Base-by-base conservation (phyloP, 2,329 filamentous ascomycete genomes). In the Fusarium sp. region DNA sequence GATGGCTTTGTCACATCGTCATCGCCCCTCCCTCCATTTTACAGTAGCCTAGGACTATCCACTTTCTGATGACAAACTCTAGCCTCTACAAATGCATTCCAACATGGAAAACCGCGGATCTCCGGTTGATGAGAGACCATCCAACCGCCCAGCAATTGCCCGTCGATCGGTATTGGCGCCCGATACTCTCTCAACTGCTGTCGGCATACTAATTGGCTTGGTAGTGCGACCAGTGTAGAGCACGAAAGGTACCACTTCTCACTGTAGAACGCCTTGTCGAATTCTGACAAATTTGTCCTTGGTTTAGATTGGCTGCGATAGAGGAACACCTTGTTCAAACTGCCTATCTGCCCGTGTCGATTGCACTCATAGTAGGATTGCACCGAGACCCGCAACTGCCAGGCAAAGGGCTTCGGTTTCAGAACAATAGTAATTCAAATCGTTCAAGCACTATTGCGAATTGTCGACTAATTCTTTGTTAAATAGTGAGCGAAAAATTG, bases 371-470 rank as follows among this genome's bases (percentile, higher is more conserved):
- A 77, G 77, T 26, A 34, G 68, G 2, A 60, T 79, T 17, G 59
- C 75, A 6, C 60, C 76, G 5, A 74, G 69, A 34, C 44, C 69
- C 38, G 48, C 72, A 38, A 18, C 72, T 18, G 36, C 75, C 1
- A 78, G 76, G 58, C 79, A 80, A 51, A 76, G 80, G 38, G 75
- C 80, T 4, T 57, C 80, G 39, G 76, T 81, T 26, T 81, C 79
- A 6, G 69, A 77, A 39, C 65, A 80, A 67, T 81, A 81, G 80
- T 81, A 31, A 68, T 75, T 66, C 6, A 3, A 24, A 15, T 6
- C 34, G 5, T 11, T 2, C 26, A 11, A 1, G 8, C 3, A 11
- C 4, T 20, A 4, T 5, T 3, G 4, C 1, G 10, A 7, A 7
- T 4, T 9, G 9, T 9, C 0, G 2, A 1, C 9, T 46, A 26